phyloP scores from a whole-genome alignment of 2,329 filamentous ascomycete species.

The Trematosphaeria pertusa region DNA sequence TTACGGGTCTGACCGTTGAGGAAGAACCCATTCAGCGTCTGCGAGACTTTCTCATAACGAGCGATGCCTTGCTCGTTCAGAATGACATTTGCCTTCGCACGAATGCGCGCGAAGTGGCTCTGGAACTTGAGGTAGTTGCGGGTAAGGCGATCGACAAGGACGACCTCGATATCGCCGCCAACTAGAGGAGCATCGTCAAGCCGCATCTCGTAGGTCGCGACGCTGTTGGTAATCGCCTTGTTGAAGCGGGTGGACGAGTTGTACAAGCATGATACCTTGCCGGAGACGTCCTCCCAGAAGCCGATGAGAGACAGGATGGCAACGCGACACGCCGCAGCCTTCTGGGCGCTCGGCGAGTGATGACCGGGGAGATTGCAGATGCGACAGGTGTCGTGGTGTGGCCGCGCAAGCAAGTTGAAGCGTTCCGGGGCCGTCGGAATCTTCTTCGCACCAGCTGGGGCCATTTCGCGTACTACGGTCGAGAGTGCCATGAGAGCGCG shows the following conservation, averaged over 20 bases:
- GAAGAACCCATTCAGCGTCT: conserved; percentile 21
- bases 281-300: conserved; percentile 26
- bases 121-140: conserved; percentile 28
- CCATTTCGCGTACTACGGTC: conserved; percentile 26
- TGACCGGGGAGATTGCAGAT: conserved; percentile 31
- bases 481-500: conserved; percentile 17
- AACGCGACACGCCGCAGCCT: conserved; percentile 15
- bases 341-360: conserved; percentile 14
- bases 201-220: conserved; percentile 28
- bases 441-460: conserved; percentile 16
- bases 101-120: conserved; percentile 16
- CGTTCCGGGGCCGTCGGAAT: conserved; percentile 14
- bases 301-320: conserved; percentile 21
- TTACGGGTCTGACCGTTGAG: conserved; percentile 20
- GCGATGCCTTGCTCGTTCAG: conserved; percentile 10
- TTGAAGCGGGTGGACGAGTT: conserved; percentile 20
- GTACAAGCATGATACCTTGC: conserved; percentile 19
- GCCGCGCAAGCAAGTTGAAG: conserved; percentile 30
- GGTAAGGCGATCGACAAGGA: conserved; percentile 24
- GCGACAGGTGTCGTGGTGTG: conserved; percentile 15
- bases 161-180: conserved; percentile 17
- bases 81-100: conserved; percentile 19
- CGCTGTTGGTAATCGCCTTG: conserved; percentile 14
- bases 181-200: conserved; percentile 12
- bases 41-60: conserved; percentile 11